Conservation (phyloP, 768 basidiomycete genomes). For the Tylopilus sp. region DNA sequence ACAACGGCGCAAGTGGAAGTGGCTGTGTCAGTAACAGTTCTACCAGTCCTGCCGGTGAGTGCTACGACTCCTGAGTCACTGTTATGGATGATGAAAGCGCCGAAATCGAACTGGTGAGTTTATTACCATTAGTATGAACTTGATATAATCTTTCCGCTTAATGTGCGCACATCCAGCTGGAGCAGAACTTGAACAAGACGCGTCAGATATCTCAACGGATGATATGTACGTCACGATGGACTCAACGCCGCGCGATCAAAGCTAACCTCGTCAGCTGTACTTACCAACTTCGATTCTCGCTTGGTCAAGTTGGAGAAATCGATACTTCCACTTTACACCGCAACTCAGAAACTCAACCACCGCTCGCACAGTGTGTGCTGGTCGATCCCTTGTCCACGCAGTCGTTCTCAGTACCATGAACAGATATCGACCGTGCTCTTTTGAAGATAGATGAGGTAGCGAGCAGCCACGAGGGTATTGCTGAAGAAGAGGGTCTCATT, state of each 20-base stretch:
- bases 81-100: slow-evolving; percentile 27
- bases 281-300: slow-evolving; percentile 81
- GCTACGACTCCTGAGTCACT: too few relatives aligned
- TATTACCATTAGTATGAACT: background rate
- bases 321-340: slow-evolving; percentile 76
- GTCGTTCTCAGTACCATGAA: background rate
- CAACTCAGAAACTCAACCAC: slow-evolving; percentile 71
- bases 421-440: slow-evolving; percentile 80
- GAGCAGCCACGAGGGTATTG: slow-evolving; percentile 70
- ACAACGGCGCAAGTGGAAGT: background rate
- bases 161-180: slow-evolving; percentile 46
- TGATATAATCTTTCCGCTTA: background rate
- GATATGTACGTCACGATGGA: slow-evolving; percentile 56
- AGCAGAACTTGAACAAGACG: slow-evolving; percentile 86
- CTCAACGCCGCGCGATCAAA: background rate
- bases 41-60: too few relatives aligned
- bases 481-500: slow-evolving; percentile 75
- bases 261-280: slow-evolving; percentile 56
- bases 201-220: slow-evolving; percentile 81
- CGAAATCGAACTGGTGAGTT: slow-evolving; percentile 23
- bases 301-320: slow-evolving; percentile 83
- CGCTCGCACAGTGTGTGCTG: slow-evolving; percentile 66
- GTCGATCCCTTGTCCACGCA: background rate
- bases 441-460: slow-evolving; percentile 77
- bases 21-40: slow-evolving; percentile 1